Conservation (phyloP, 352 stramenopile species). For the Thraustochytrium sp. region DNA sequence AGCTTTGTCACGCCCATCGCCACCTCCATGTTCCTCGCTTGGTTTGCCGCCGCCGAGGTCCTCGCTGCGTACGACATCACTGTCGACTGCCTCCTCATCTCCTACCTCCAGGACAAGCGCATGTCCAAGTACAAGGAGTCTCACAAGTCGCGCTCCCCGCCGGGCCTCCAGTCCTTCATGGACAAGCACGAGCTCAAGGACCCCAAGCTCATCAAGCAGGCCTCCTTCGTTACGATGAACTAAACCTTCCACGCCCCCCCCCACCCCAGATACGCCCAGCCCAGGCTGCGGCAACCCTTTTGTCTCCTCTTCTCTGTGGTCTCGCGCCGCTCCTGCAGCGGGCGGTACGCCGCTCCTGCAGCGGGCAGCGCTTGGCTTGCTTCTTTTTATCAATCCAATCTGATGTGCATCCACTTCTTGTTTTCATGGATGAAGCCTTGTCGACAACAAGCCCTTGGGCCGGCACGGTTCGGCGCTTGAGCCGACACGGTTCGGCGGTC, state of each 20-base stretch:
- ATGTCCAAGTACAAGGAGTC: slow-evolving; percentile 1
- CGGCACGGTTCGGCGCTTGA: too few relatives aligned
- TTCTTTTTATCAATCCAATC: too few relatives aligned
- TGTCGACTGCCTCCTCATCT: slow-evolving; percentile 75
- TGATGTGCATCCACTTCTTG: too few relatives aligned
- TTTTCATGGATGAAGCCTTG: too few relatives aligned
- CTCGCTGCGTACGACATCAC: slow-evolving; percentile 69
- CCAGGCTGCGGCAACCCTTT: background rate
- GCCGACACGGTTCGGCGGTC: too few relatives aligned
- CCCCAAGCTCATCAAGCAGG: background rate
- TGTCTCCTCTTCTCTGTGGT: background rate
- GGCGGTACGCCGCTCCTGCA: too few relatives aligned
- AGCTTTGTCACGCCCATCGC: slow-evolving; percentile 72
- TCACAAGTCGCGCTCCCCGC: background rate
- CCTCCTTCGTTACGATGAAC: background rate
- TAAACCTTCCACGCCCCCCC: too few relatives aligned
- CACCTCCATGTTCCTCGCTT: slow-evolving; percentile 61
- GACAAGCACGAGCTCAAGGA: background rate
- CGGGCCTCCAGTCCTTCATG: background rate
- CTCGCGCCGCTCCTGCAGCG: background rate
- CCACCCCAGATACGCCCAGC: too few relatives aligned
- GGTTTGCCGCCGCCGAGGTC: slow-evolving; percentile 66
- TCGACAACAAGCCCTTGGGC: too few relatives aligned
- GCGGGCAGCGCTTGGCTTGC: too few relatives aligned
- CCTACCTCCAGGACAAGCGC: slow-evolving; percentile 62